Evolutionary conservation across 2,329 filamentous ascomycete species (phyloP).

Genomic region (Aspergillus piperis): DNA sequence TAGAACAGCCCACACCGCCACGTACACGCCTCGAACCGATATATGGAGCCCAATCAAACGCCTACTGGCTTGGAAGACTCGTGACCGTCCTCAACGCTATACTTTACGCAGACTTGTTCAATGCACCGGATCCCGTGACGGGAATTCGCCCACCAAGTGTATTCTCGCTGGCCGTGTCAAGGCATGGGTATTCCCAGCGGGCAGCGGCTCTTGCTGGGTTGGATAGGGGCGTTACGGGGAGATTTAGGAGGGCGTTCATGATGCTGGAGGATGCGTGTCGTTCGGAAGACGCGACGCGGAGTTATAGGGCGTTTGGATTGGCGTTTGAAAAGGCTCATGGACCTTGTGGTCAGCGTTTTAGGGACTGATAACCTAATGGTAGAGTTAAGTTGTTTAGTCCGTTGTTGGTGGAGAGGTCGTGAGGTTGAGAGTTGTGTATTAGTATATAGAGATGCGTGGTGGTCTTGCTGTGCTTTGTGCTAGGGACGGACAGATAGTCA

Average conservation of each 20-base stretch:
- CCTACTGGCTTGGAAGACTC: constrained; percentile 38
- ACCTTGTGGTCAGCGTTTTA: constrained; percentile 24
- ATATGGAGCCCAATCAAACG: constrained; percentile 24
- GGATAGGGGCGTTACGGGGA: constrained; percentile 16
- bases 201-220: constrained; percentile 13
- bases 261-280: constrained; percentile 36
- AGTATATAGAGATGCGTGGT: neutral
- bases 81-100: constrained; percentile 33
- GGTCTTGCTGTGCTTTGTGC: neutral
- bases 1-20: neutral
- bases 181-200: no score
- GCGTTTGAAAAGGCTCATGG: constrained; percentile 23
- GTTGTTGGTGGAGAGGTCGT: neutral
- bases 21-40: constrained; percentile 21
- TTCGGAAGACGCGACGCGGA: constrained; percentile 37
- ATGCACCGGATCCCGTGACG: constrained; percentile 29
- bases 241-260: constrained; percentile 37
- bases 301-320: constrained; percentile 33
- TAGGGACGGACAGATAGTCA: neutral
- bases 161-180: constrained; percentile 4
- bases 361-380: no score
- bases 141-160: constrained; percentile 23
- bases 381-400: constrained; percentile 10
- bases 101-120: constrained; percentile 36
- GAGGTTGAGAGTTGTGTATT: no score